Evolutionary conservation across 805 yeast genomes (phyloP).

Genomic region (Wickerhamomyces tratensis): DNA sequence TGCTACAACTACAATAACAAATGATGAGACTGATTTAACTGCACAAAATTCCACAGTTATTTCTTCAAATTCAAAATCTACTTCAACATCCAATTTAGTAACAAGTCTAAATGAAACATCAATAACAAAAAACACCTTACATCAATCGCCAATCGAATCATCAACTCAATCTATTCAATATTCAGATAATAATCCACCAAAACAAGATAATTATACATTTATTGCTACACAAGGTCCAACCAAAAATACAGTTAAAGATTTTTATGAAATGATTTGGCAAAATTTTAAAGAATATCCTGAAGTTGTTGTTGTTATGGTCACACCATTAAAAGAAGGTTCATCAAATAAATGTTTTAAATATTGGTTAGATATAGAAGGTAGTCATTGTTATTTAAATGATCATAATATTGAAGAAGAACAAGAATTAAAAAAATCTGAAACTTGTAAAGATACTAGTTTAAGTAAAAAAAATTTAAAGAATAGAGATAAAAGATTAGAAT

Average conservation of each 20-base stretch:
- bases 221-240: conserved; percentile 80
- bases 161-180: background rate
- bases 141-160: too few relatives aligned
- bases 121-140: too few relatives aligned
- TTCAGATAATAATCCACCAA: background rate
- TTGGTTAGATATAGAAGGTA: conserved; percentile 49
- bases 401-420: conserved; percentile 3
- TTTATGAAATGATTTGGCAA: conserved; percentile 79
- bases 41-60: too few relatives aligned
- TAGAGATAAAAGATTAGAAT: conserved; percentile 9
- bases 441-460: background rate
- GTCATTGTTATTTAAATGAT: conserved; percentile 9
- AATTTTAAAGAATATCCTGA: conserved; percentile 48
- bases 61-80: too few relatives aligned
- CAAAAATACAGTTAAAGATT: conserved; percentile 63
- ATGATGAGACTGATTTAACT: too few relatives aligned
- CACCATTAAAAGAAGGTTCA: conserved; percentile 62
- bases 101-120: conserved; percentile 9
- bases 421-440: background rate
- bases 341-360: conserved; percentile 72
- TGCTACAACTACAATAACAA: too few relatives aligned
- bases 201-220: conserved; percentile 22
- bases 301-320: conserved; percentile 60
- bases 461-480: background rate
- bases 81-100: conserved; percentile 1